Base-by-base conservation (phyloP, 2,329 filamentous ascomycete species). In the Cryphonectria carpinicola region DNA sequence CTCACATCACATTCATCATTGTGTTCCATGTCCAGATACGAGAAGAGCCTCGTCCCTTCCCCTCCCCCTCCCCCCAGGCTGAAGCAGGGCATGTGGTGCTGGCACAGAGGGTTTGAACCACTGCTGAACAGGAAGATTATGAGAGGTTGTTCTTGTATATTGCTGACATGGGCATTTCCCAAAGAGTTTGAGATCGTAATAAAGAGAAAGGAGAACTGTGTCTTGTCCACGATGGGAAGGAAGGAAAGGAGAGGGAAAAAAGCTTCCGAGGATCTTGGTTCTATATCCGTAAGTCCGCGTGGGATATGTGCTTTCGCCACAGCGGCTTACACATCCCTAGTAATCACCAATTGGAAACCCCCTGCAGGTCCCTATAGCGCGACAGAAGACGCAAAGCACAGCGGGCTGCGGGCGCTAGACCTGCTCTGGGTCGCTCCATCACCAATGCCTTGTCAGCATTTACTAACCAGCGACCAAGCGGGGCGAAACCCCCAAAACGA, bases 401-500 rank as follows among this genome's bases (percentile, higher is more conserved):
- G 32, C 25, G 56, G 25, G 56, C 25, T 25, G 32, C 14, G 61
- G 13, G 43, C 63, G 43, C 63, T 65, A 65, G 43, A 19, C 63
- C 63, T 28, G 43, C 41, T 37, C 14, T n/a, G 43, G 63, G 22
- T 32, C 43, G 19, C 39, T 22, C 17, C 39, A 52, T 65, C 63
- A 65, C 41, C 41, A 49, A 65, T 65, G 63, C 43, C 46, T 49
- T 65, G 63, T 52, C 63, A 65, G 49, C 41, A 52, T 65, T 65
- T 65, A 65, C 63, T 49, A 65, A 65, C 63, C 39, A 28, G 61
- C 39, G 10, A 28, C 41, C n/a, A 64, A 64, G 39, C 39, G 63
- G 41, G 41, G 41, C 41, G 14, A 65, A 49, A 49, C 11, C n/a
- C 37, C 37, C 37, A 11, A n/a, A 41, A 22, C 63, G 41, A 64